phyloP scores from a whole-genome alignment of 805 yeast genomes.

The Schwanniomyces pseudopolymorphus region DNA sequence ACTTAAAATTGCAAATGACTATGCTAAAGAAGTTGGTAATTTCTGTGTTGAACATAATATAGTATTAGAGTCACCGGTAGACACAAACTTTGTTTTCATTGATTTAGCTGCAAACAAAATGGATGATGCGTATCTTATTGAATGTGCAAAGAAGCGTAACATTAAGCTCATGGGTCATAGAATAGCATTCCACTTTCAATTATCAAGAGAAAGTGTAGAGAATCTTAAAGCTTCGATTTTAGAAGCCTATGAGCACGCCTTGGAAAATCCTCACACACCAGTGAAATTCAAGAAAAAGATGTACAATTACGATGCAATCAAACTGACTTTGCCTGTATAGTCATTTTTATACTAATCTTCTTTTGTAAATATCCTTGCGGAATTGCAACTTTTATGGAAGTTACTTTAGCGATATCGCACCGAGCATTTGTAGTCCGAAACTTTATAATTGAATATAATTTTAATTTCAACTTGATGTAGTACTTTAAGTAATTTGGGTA shows the following conservation, averaged over 20 bases:
- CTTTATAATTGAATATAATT: not conserved
- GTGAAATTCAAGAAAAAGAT: slow-evolving; percentile 18
- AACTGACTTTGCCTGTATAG: not conserved
- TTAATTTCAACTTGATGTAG: not conserved
- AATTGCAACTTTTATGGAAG: not conserved
- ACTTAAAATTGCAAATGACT: slow-evolving; percentile 48
- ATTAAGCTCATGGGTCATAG: slow-evolving; percentile 63
- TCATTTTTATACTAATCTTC: not conserved
- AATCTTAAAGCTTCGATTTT: slow-evolving; percentile 47
- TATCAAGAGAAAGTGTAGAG: slow-evolving; percentile 28
- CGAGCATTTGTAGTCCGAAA: not conserved
- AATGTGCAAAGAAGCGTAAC: slow-evolving; percentile 56
- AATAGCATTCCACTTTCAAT: slow-evolving; percentile 39
- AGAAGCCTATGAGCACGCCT: slow-evolving; percentile 58
- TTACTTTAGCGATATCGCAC: not conserved
- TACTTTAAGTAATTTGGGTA: too few relatives aligned
- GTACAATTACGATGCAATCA: slow-evolving; percentile 21
- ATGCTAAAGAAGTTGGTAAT: slow-evolving; percentile 52
- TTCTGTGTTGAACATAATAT: slow-evolving; percentile 56
- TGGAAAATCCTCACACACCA: slow-evolving; percentile 47
- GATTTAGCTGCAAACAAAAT: slow-evolving; percentile 56
- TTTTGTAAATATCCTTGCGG: not conserved
- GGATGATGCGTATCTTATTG: slow-evolving; percentile 54
- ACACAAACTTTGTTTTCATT: slow-evolving; percentile 81
- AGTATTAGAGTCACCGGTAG: slow-evolving; percentile 67